Conservation (phyloP, 345 rosid species). For the Eucalyptus pauciflora region DNA sequence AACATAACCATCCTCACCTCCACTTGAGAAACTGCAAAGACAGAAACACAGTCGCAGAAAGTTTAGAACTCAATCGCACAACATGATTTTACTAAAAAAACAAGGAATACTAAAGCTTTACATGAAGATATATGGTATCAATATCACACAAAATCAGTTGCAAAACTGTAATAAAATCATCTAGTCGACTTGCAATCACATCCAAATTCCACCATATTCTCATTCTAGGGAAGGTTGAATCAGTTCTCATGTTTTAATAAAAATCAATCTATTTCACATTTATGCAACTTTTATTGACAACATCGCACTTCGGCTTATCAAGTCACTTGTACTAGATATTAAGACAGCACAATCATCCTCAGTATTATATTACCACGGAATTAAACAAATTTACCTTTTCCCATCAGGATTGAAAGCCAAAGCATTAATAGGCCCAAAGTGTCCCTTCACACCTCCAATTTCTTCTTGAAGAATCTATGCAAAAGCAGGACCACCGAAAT, state of each 20-base stretch:
- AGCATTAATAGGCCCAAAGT: constrained; percentile 95
- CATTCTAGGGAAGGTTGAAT: background rate
- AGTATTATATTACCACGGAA: background rate
- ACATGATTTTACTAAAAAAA: background rate
- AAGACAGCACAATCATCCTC: background rate
- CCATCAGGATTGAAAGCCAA: constrained; percentile 96
- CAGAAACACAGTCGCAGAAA: background rate
- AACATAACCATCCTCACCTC: constrained; percentile 96
- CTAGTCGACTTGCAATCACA: background rate
- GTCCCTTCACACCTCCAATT: constrained; percentile 97
- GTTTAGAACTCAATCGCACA: background rate
- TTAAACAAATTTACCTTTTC: constrained; percentile 41
- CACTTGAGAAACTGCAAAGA: constrained; percentile 70
- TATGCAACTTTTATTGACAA: background rate
- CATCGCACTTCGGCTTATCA: background rate
- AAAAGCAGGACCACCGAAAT: background rate
- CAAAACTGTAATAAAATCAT: background rate
- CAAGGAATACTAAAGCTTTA: background rate
- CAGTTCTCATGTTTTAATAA: background rate
- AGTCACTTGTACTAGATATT: background rate
- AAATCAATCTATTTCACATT: background rate
- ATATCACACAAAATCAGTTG: background rate
- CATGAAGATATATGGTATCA: background rate
- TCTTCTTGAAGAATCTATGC: constrained; percentile 73
- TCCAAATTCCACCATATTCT: background rate